These are phyloP conservation scores for Penicillium freii DNA, from an alignment of 2,329 filamentous ascomycete species.

Conservation along the genomic window DNA sequence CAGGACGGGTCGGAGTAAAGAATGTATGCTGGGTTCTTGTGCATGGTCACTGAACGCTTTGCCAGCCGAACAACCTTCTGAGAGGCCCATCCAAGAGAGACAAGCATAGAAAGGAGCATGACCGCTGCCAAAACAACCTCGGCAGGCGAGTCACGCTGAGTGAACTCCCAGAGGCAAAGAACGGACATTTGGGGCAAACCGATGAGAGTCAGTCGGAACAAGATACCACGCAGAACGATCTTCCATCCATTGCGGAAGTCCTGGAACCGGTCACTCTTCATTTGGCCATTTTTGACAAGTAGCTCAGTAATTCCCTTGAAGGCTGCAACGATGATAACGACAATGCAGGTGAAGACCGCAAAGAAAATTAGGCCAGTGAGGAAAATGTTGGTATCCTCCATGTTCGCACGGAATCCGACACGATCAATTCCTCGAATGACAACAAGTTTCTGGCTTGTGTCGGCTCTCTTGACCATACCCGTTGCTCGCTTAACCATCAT, in stretches of 20 bases:
- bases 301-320: conserved; percentile 83
- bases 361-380: conserved; percentile 89
- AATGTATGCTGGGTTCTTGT: conserved; percentile 96
- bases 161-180: conserved; percentile 91
- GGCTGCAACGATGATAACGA: conserved; percentile 66
- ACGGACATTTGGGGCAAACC: conserved; percentile 90
- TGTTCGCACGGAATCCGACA: conserved; percentile 79
- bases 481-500: not conserved
- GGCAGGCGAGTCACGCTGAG: conserved; percentile 76
- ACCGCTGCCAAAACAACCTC: conserved; percentile 84
- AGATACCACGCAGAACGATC: conserved; percentile 86
- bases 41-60: conserved; percentile 81
- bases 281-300: conserved; percentile 69
- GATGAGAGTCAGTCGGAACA: conserved; percentile 86
- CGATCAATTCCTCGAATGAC: conserved; percentile 80
- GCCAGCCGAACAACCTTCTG: conserved; percentile 88
- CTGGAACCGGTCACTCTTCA: conserved; percentile 80
- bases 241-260: conserved; percentile 95
- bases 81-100: conserved; percentile 78
- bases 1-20: conserved; percentile 92
- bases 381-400: conserved; percentile 91
- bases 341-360: conserved; percentile 74
- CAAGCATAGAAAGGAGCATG: conserved; percentile 78
- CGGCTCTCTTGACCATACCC: conserved; percentile 54
- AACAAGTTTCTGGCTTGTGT: conserved; percentile 40